phyloP scores from a whole-genome alignment of 495 filamentous ascomycete genomes.

The Lindgomyces ingoldianus region DNA sequence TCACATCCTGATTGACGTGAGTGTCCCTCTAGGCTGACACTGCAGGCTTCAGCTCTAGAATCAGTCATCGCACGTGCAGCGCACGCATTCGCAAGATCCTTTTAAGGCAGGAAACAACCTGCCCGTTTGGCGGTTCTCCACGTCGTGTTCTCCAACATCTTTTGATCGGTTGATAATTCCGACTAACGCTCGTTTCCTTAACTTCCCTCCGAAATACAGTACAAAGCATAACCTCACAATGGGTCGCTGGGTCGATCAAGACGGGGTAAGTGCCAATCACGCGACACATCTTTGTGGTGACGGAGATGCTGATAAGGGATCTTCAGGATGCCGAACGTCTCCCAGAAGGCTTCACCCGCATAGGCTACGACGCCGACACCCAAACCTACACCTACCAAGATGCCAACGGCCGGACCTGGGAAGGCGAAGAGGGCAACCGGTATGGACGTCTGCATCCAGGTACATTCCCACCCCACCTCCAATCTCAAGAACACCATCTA shows the following conservation, averaged over 20 bases:
- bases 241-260: slow-evolving; percentile 35
- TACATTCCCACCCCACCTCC: neutral
- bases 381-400: slow-evolving; percentile 53
- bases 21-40: neutral
- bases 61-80: no score
- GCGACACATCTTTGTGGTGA: neutral
- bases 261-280: slow-evolving; percentile 13
- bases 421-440: slow-evolving; percentile 48
- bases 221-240: no score
- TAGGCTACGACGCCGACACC: slow-evolving; percentile 57
- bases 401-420: slow-evolving; percentile 45
- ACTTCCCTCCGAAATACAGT: no score
- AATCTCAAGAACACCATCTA: neutral
- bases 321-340: slow-evolving; percentile 54
- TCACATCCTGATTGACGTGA: neutral
- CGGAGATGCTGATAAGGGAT: neutral
- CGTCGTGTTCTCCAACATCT: no score
- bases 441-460: slow-evolving; percentile 49
- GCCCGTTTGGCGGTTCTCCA: no score
- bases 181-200: no score
- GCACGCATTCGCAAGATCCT: neutral
- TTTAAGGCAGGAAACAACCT: no score
- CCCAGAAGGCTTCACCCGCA: slow-evolving; percentile 54
- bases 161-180: neutral
- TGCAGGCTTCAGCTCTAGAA: no score